A percentile compares a stretch with the other conserved stretches of the same genome.
These are phyloP conservation scores for Neonectria magnoliae DNA, from an alignment of 2,329 filamentous ascomycete genomes.

Conservation along the genomic window DNA sequence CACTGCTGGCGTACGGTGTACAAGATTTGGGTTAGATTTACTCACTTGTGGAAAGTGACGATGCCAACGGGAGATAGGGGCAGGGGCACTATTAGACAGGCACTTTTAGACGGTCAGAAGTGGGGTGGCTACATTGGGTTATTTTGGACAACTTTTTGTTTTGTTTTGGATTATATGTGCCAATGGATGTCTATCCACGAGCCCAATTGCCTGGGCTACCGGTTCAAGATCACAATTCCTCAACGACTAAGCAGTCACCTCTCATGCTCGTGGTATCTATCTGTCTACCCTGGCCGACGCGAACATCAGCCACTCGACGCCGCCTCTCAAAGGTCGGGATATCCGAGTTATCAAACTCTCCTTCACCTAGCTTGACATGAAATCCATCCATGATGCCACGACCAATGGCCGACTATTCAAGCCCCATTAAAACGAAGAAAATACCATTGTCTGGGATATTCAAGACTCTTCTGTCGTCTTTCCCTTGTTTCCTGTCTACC, in stretches of 20 bases:
- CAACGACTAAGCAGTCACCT: conserved; percentile 18
- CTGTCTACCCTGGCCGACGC: neutral
- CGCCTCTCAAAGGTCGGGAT: neutral
- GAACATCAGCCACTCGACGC: neutral
- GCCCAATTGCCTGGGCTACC: conserved; percentile 10
- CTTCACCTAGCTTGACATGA: conserved; percentile 2
- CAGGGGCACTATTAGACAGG: neutral
- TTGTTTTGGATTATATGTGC: conserved; percentile 31
- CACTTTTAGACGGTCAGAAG: neutral
- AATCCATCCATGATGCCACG: conserved; percentile 28
- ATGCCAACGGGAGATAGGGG: neutral
- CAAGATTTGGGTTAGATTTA: neutral
- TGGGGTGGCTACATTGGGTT: neutral
- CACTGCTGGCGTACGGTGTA: neutral
- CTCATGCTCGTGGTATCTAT: conserved; percentile 10
- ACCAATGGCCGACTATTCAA: conserved; percentile 24
- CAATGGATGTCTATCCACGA: conserved; percentile 26
- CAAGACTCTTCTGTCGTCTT: conserved; percentile 18
- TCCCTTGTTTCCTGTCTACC: conserved; percentile 36
- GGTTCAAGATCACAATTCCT: conserved; percentile 26
- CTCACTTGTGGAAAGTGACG: neutral
- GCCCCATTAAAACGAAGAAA: conserved; percentile 23
- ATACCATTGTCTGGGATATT: conserved; percentile 10
- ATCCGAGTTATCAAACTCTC: neutral
- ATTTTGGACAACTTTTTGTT: conserved; percentile 27